Evolutionary conservation across 129 eudicot genomes (phyloP), one percentile per base, ranked within the genome.

Genomic region (Cynara cardunculus): DNA sequence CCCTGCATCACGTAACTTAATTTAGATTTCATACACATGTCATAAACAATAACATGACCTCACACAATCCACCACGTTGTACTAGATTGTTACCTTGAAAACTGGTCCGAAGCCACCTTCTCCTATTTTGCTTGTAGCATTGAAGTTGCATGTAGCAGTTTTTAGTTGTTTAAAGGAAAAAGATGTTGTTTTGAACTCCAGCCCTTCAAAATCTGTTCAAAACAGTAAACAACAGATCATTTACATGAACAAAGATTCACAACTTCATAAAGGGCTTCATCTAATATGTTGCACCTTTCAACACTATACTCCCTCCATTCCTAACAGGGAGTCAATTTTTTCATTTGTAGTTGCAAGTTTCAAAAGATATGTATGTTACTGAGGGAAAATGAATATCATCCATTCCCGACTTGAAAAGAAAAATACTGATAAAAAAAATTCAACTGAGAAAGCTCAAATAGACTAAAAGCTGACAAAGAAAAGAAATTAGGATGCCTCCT

Each of bases 81-180:
- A 21, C 39, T 75, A 44, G 64, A 16, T 44, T 30, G 12, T 39
- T 80, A 75, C 89, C 89, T 87, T 87, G 76, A 75, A 87, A 44
- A 87, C 89, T 65, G 89, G 82, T 11, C 89, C 89, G 56, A 83
- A 87, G 66, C 87, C 89, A 28, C 89, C 89, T 80, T 80, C 87
- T 3, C 89, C 89, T 61, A 86, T 79, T 67, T 78, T 83, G 79
- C 79, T 83, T 35, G 82, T 78, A 25, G 31, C 25, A 27, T 83
- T 59, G n/a, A 87, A 87, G 83, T 83, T 80, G 69, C 46, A 44
- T 39, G 89, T 87, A 9, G 89, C 89, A 73, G 73, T 72, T 76
- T 81, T 76, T 30, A 87, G 80, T 80, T 87, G 85, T 44, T 78
- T 87, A 5, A 79, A 87, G 71, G 85, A 79, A 76, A 83, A 87